These are phyloP conservation scores for Lepiota venenata DNA, from an alignment of 768 basidiomycete genomes.

Conservation along the genomic window DNA sequence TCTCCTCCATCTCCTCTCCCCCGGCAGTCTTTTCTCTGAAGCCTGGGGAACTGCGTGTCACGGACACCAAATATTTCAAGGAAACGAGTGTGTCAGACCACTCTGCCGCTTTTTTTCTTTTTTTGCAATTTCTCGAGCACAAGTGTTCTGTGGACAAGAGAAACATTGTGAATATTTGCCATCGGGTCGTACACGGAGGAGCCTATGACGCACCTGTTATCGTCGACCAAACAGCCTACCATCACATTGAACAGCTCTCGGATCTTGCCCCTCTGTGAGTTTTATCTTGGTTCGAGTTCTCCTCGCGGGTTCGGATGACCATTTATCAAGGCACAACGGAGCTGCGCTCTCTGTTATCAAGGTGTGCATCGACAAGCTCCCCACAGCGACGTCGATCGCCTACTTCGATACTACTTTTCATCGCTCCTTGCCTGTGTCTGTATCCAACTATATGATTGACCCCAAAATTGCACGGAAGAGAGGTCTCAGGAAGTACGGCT, in stretches of 20 bases:
- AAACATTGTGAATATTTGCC: constrained; percentile 56
- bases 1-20: constrained; percentile 56
- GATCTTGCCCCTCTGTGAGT: constrained; percentile 79
- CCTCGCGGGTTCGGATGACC: too few species aligned
- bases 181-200: constrained; percentile 88
- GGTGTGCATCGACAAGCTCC: constrained; percentile 58
- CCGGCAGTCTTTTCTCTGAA: constrained; percentile 50
- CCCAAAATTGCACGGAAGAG: constrained; percentile 55
- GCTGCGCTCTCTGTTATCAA: constrained; percentile 58
- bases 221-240: constrained; percentile 64
- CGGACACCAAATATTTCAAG: background rate
- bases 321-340: constrained; percentile 50
- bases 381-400: constrained; percentile 69
- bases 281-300: background rate
- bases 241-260: constrained; percentile 72
- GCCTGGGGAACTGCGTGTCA: constrained; percentile 29
- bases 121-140: constrained; percentile 44
- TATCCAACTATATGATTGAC: constrained; percentile 78
- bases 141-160: constrained; percentile 38
- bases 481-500: constrained; percentile 86
- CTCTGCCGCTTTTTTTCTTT: constrained; percentile 57
- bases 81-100: constrained; percentile 48
- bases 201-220: constrained; percentile 67
- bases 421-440: constrained; percentile 67
- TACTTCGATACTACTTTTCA: constrained; percentile 92